Base-by-base conservation (phyloP, 2,329 filamentous ascomycete species). In the Colletotrichum zoysiae region DNA sequence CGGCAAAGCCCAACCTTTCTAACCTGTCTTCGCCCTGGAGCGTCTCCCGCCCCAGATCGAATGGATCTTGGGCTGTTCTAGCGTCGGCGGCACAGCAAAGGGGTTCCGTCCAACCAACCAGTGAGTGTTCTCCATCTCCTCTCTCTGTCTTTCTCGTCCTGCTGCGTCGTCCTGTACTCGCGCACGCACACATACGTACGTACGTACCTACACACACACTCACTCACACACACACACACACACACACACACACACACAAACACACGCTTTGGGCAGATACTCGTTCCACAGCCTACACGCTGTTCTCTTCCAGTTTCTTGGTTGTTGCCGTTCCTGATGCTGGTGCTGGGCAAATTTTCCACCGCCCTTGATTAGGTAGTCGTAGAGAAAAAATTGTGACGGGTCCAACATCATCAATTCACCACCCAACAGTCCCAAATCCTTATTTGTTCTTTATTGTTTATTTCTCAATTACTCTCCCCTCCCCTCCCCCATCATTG, bases 71-170 rank as follows among this genome's bases (percentile, higher is more conserved):
- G 42, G 58, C 59, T 56, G 50, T 42, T 33, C 56, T 67, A 61
- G 65, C 42, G 65, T 35, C 50, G 46, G 62, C 56, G 61, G 50
- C 64, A 67, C 42, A 48, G 64, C 64, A 56, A 67, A 70, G 50
- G 50, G 57, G 63, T 57, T 57, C 64, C 50, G 57, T 20, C 55
- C 44, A 38, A 57, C 55, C 33, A 57, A 40, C 55, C 11, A 40
- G 12, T 46, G 46, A 46, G 58, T 30, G n/a, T 48, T 33, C 30
- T 56, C 40, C 20, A 9, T 50, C 14, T 58, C n/a, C 40, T 26
- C 38, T 53, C 12, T 7, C 55, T 50, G 30, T 26, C 35, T 46
- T 55, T n/a, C 30, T n/a, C 26, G 44, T 48, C 18, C 48, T 35
- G 40, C 20, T 20, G 40, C 44, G 65, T 51, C 66, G 58, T 68